Conservation (phyloP, 2,329 filamentous ascomycete species). For the Pseudocercospora pini-densiflorae region DNA sequence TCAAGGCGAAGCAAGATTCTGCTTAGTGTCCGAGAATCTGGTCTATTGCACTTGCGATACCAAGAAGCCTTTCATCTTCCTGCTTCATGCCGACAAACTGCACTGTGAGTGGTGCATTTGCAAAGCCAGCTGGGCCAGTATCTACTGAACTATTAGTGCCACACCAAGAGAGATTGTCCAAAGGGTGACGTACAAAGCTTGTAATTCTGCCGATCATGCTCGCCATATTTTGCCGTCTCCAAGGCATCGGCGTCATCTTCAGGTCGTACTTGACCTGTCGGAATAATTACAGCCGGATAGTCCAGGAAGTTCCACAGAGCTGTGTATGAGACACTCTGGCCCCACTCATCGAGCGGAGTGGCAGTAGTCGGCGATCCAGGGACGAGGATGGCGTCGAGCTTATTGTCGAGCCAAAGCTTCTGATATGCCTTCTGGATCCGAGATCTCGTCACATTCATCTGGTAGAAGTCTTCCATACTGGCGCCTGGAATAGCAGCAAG, state of each 20-base stretch:
- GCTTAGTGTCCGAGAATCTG: constrained; percentile 29
- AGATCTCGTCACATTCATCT: constrained; percentile 22
- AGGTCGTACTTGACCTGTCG: constrained; percentile 15
- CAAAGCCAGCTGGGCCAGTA: constrained; percentile 38
- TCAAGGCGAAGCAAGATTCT: neutral
- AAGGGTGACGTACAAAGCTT: constrained; percentile 28
- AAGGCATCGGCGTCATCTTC: constrained; percentile 15
- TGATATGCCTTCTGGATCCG: constrained; percentile 43
- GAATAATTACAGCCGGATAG: constrained; percentile 24
- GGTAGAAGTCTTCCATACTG: constrained; percentile 25
- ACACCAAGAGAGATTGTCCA: too few relatives aligned
- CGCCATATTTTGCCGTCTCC: constrained; percentile 18
- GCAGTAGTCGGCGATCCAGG: constrained; percentile 57
- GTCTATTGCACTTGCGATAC: constrained; percentile 35
- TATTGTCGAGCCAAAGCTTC: constrained; percentile 46
- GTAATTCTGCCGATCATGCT: constrained; percentile 27
- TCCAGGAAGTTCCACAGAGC: constrained; percentile 28
- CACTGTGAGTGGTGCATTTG: constrained; percentile 35
- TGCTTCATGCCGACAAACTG: constrained; percentile 42
- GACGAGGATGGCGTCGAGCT: constrained; percentile 56
- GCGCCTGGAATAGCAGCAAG: constrained; percentile 27
- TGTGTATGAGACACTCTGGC: constrained; percentile 34
- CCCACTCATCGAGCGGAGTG: constrained; percentile 56
- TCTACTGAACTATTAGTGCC: constrained; percentile 28
- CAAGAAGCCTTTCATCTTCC: constrained; percentile 37